Evolutionary conservation across 1,284 basidiomycete genomes (phyloP), one percentile per base, ranked within the genome.

Genomic region (Ceratobasidium sp.): DNA sequence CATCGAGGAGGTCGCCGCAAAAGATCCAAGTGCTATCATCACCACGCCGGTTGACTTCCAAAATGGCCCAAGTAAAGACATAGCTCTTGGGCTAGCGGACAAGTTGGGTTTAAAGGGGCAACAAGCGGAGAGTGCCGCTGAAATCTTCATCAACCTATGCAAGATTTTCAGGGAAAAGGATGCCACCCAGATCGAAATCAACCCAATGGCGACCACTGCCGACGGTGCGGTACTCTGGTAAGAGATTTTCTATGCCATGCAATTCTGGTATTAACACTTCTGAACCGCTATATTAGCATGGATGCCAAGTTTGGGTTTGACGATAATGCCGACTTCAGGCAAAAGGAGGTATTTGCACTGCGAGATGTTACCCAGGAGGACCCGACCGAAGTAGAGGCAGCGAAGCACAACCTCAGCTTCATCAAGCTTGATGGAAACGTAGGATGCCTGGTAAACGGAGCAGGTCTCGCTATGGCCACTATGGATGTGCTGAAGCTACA

Each of bases 221-320:
- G 96, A 98, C 81, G 98, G 98, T 13, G 89, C 88, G 78, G 96
- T 99, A 66, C 90, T 99, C 72, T 99, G 96, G 94, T 94, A 79
- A 79, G 87, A 83, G 31, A 8, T 19, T 24, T 51, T 27, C 1
- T 48, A 4, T 63, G 22, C 41, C 22, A 34, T 39, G 48, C 41
- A 46, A 27, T 43, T n/a, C 59, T 66, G 73, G 22, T 75, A 34
- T 53, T 74, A n/a, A 11, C 75, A 69, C 59, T 24, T 39, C 37
- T 4, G 34, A 69, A 43, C 69, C 71, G 54, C 54, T 54, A 62
- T 74, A n/a, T 41, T 76, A 95, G 96, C 87, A 99, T 99, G 98
- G 98, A 99, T 83, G 98, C 98, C 81, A 99, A 99, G 85, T 95
- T 99, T 78, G 96, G 96, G 51, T 99, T 99, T 80, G 98, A 99